Conservation (phyloP, 2,329 filamentous ascomycete genomes). For the Emmonsiellopsis sp. region DNA sequence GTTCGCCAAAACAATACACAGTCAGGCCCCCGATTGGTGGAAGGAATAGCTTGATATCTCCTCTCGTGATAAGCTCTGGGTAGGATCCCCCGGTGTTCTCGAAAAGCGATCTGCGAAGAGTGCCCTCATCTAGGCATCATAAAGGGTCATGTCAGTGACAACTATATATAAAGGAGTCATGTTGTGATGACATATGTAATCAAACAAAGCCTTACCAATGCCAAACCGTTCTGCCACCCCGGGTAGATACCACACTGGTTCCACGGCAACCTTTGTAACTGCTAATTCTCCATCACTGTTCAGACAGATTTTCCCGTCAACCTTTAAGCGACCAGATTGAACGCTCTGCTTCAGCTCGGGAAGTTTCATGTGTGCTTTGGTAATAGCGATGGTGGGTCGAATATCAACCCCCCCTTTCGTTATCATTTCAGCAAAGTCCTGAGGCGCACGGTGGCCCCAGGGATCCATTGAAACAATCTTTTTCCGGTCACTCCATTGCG, state of each 20-base stretch:
- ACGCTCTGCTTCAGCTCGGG: conserved; percentile 90
- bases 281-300: conserved; percentile 79
- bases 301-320: conserved; percentile 83
- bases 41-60: conserved; percentile 90
- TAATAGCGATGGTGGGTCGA: conserved; percentile 82
- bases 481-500: conserved; percentile 77
- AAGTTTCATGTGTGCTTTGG: conserved; percentile 91
- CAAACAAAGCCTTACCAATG: conserved; percentile 49
- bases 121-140: conserved; percentile 59
- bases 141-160: background rate
- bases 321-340: conserved; percentile 60
- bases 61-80: conserved; percentile 88
- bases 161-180: background rate
- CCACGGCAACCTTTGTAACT: conserved; percentile 94
- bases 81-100: conserved; percentile 95
- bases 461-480: conserved; percentile 99
- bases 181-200: background rate
- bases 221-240: conserved; percentile 88
- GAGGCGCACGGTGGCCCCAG: conserved; percentile 76
- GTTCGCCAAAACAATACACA: conserved; percentile 94
- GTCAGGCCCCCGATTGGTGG: conserved; percentile 93
- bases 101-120: conserved; percentile 76
- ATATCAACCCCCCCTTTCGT: conserved; percentile 70
- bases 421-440: conserved; percentile 72
- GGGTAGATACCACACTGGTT: conserved; percentile 83